phyloP scores from a whole-genome alignment of 2,329 filamentous ascomycete species.

The Aspergillus carbonarius region DNA sequence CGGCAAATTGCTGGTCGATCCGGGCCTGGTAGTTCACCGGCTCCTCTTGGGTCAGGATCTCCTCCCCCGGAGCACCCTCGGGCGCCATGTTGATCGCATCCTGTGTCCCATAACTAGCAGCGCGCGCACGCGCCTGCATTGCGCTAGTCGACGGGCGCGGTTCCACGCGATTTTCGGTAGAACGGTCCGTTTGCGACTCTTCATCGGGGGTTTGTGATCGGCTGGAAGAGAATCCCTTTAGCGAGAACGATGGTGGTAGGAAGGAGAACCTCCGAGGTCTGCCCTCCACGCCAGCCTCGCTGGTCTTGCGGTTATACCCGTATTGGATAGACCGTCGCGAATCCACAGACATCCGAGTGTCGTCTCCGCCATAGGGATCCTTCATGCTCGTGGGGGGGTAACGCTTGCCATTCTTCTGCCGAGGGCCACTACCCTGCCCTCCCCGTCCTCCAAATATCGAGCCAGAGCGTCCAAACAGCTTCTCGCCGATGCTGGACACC shows the following conservation, averaged over 20 bases:
- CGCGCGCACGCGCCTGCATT: constrained; percentile 26
- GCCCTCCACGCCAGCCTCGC: constrained; percentile 61
- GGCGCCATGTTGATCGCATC: constrained; percentile 30
- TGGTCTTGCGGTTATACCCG: constrained; percentile 68
- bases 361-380: constrained; percentile 62
- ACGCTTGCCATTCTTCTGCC: constrained; percentile 58
- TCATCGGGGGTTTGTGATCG: constrained; percentile 49
- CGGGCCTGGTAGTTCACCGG: constrained; percentile 41
- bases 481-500: constrained; percentile 78
- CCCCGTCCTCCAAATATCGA: constrained; percentile 70
- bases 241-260: constrained; percentile 62
- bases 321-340: constrained; percentile 72
- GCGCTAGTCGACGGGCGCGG: constrained; percentile 40
- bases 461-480: constrained; percentile 78
- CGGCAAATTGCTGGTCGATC: constrained; percentile 45
- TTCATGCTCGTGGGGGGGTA: constrained; percentile 94
- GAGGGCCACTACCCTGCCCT: constrained; percentile 34
- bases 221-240: constrained; percentile 63
- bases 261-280: constrained; percentile 71
- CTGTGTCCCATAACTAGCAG: constrained; percentile 34
- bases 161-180: constrained; percentile 24
- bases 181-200: constrained; percentile 42
- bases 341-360: constrained; percentile 67
- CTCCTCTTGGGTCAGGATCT: constrained; percentile 24
- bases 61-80: constrained; percentile 30